Evolutionary conservation across 2,329 filamentous ascomycete genomes (phyloP), one percentile per base, ranked within the genome.

Genomic region (Fusarium sp.): DNA sequence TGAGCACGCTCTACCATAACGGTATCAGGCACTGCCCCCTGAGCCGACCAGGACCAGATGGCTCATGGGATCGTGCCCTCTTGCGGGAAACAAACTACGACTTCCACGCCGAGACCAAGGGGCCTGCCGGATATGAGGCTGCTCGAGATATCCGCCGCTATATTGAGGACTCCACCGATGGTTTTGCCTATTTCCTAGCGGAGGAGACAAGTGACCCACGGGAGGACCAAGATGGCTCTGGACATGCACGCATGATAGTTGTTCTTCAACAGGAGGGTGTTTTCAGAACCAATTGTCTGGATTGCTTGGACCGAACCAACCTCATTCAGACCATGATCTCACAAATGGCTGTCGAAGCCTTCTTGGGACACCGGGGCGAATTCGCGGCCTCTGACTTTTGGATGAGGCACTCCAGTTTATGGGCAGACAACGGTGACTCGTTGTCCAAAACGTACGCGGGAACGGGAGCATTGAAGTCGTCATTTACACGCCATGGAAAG

Each of bases 401-500:
- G 93, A 92, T 94, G 84, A 89, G 94, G 57, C 96, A 99, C 83
- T 95, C 94, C 10, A 96, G 91, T 69, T 87, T 99, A 1, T 99
- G 96, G 96, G 96, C 96, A 36, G 96, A 99, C 82, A 98, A 98
- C 79, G 96, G 96, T 24, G 96, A 99, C 84, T 93, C 93, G 7
- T 83, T 99, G 56, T 98, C 95, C 14, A 94, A 94, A 79, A 98
- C 98, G 29, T 99, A 99, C 80, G 96, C 96, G 10, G 96, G 96
- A 27, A 99, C 96, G 5, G 96, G 96, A 6, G 96, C 96, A 17
- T 85, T 99, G 51, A 99, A 98, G 81, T 95, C 95, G 3, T 98
- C 95, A 0, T 98, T 98, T 77, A 99, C 96, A 2, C 89, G 96
- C 65, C 92, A 93, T 79, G 96, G 96, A 36, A 98, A 98, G 83